Conservation (phyloP, 164 flowering plant species). For the Kalanchoe fedtschenkoi region DNA sequence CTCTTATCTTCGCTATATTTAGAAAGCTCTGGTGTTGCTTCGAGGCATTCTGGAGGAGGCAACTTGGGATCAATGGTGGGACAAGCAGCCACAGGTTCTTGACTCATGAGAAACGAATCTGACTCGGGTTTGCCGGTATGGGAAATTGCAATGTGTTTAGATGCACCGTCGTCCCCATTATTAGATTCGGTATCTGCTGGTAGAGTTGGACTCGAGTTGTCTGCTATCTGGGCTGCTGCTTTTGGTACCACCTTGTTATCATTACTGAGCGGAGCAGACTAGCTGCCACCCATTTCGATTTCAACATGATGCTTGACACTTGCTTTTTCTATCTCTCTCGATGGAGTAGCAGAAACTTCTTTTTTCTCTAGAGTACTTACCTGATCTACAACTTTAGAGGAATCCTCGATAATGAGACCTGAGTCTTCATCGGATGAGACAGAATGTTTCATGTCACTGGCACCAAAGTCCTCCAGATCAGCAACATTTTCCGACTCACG, state of each 20-base stretch:
- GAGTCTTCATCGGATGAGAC: background rate
- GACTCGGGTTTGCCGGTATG: background rate
- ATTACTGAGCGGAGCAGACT: background rate
- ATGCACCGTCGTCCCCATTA: background rate
- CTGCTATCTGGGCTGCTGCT: background rate
- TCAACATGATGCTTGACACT: background rate
- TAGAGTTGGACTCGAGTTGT: background rate
- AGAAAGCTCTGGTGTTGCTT: slow-evolving; percentile 9
- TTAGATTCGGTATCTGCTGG: background rate
- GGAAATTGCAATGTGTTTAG: background rate
- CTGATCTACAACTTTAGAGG: background rate
- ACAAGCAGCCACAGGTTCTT: background rate
- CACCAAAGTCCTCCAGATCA: slow-evolving; percentile 6
- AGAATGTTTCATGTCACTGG: slow-evolving; percentile 2
- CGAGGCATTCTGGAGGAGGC: slow-evolving; percentile 14
- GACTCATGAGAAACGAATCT: background rate
- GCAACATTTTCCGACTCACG: slow-evolving; percentile 8
- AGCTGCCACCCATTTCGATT: background rate
- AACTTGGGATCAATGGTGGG: slow-evolving; percentile 13
- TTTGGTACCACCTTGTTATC: background rate
- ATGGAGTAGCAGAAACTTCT: background rate
- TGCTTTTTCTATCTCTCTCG: background rate
- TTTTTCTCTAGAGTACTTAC: background rate
- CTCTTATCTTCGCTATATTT: slow-evolving; percentile 5
- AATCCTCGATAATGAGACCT: background rate